Conservation (phyloP, 2,329 filamentous ascomycete genomes). For the Metarhizium brunneum region DNA sequence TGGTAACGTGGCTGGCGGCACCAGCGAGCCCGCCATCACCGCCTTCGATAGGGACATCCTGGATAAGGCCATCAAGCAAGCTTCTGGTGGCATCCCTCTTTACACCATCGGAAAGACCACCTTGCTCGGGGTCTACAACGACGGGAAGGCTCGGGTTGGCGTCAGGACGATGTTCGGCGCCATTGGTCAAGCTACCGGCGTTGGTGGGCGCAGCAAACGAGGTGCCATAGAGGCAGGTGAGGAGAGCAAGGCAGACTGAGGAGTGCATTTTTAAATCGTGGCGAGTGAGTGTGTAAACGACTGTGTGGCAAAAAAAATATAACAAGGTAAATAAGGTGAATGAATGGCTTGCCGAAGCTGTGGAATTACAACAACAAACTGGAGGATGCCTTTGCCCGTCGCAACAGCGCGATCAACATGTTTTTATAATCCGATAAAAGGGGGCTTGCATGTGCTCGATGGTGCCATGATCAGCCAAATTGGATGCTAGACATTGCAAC, state of each 20-base stretch:
- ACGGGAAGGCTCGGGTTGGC: neutral
- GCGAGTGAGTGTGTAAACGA: neutral
- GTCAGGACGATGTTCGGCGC: neutral
- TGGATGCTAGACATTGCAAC: neutral
- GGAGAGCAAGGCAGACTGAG: constrained; percentile 1
- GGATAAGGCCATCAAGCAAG: neutral
- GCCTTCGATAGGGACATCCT: neutral
- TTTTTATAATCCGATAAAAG: neutral
- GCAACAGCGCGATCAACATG: neutral
- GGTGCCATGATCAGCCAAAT: neutral
- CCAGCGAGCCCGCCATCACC: too few relatives aligned
- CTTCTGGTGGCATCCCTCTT: neutral
- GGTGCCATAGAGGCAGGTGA: constrained; percentile 4
- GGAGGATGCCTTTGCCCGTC: too few relatives aligned
- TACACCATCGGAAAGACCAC: neutral
- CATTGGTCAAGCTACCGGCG: neutral
- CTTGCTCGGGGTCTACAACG: neutral
- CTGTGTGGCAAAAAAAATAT: neutral
- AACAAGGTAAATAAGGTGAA: neutral
- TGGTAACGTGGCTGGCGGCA: too few relatives aligned
- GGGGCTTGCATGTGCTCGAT: neutral
- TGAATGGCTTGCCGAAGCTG: too few relatives aligned
- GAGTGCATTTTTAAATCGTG: constrained; percentile 1
- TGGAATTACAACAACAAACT: too few relatives aligned
- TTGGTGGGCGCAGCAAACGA: constrained; percentile 3